These are phyloP conservation scores for Fusarium oxysporum DNA, from an alignment of 2,329 filamentous ascomycete genomes.

Conservation along the genomic window DNA sequence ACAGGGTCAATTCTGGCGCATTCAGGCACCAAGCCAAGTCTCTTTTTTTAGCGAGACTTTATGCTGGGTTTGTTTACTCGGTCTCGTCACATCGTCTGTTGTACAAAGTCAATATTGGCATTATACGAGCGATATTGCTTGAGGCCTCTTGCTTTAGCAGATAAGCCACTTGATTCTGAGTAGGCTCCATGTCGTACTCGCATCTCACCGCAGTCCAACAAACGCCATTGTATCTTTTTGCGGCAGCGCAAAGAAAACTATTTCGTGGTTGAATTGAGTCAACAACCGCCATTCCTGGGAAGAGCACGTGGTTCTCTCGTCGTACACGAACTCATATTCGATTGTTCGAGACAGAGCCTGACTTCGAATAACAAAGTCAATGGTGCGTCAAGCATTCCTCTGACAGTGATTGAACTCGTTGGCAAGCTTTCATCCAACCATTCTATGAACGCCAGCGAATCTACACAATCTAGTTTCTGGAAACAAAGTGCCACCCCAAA, in stretches of 20 bases:
- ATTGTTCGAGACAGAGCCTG: neutral
- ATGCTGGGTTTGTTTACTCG: neutral
- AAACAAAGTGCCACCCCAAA: too few species aligned
- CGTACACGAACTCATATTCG: neutral
- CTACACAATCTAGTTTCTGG: too few species aligned
- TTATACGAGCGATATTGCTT: neutral
- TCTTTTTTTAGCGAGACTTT: neutral
- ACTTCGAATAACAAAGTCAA: neutral
- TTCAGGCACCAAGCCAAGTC: neutral
- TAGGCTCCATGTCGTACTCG: neutral
- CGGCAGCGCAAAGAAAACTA: too few species aligned
- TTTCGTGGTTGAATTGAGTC: too few species aligned
- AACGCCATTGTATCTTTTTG: neutral
- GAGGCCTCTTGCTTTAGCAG: neutral
- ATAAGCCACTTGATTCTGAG: neutral
- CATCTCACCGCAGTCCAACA: accelerated
- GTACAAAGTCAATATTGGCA: neutral
- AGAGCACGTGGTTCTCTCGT: neutral
- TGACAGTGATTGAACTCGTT: too few species aligned
- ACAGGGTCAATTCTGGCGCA: neutral
- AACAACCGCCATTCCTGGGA: neutral
- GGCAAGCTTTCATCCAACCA: too few species aligned
- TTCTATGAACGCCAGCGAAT: too few species aligned
- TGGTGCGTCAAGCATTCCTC: too few species aligned
- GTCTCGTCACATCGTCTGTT: neutral